Evolutionary conservation across 2,329 filamentous ascomycete genomes (phyloP).

Genomic region (Clarireedia monteithiana): DNA sequence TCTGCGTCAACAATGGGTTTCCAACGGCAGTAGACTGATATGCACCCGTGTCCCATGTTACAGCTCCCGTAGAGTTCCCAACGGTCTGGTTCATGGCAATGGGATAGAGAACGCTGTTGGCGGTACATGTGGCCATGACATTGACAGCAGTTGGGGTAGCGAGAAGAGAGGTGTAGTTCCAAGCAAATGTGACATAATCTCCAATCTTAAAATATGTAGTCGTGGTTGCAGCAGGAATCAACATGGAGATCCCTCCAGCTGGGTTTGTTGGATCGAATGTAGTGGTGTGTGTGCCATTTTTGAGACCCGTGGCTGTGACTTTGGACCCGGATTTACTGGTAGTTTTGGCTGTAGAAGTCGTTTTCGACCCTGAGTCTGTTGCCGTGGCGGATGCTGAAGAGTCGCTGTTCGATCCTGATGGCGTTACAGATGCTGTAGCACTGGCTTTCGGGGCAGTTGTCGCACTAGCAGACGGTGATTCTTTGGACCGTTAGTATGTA

Average conservation of each 20-base stretch:
- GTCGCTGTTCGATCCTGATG: neutral
- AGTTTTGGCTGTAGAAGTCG: neutral
- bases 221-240: conserved; percentile 40
- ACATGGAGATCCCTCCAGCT: conserved; percentile 45
- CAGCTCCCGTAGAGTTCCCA: conserved; percentile 39
- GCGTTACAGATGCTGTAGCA: neutral
- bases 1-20: conserved; percentile 41
- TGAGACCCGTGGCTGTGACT: conserved; percentile 3
- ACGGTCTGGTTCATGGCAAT: conserved; percentile 57
- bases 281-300: conserved; percentile 12
- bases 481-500: neutral
- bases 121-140: conserved; percentile 48
- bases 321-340: neutral
- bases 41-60: conserved; percentile 49
- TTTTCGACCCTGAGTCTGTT: neutral
- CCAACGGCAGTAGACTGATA: conserved; percentile 37
- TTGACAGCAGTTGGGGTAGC: conserved; percentile 53
- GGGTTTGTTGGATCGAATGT: conserved; percentile 39
- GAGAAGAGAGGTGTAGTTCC: conserved; percentile 58
- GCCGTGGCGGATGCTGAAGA: conserved; percentile 2
- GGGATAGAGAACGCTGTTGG: conserved; percentile 47
- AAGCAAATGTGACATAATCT: conserved; percentile 50
- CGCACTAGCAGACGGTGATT: neutral
- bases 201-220: conserved; percentile 52
- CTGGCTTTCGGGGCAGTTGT: neutral